Evolutionary conservation across 1,284 basidiomycete genomes (phyloP), one percentile per base, ranked within the genome.

Genomic region (Ustilago cynodontis): DNA sequence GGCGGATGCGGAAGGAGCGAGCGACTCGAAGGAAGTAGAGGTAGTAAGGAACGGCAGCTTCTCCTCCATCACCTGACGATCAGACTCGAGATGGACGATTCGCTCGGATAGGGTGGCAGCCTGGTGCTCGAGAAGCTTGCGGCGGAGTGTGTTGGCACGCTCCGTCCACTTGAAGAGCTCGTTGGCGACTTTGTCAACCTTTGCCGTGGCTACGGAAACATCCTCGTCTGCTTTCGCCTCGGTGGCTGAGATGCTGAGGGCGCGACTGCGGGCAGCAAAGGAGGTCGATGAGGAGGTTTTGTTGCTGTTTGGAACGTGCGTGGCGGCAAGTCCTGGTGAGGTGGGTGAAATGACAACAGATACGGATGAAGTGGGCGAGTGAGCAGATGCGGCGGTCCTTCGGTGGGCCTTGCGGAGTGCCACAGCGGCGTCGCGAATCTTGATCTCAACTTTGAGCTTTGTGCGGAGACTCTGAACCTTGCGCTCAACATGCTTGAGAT

Each of bases 371-470:
- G 65, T 69, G 53, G 71, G 65, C 8, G 65, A 73, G 14, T 65
- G 59, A 6, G 56, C 35, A 2, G 66, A 51, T 22, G 65, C 65
- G 26, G 74, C 65, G 5, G 77, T 71, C 54, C 66, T 68, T 2
- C 73, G 65, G 56, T 77, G 70, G 53, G 79, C 77, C 33, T 66
- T 78, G 45, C 79, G 77, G 10, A 82, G 63, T 24, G 78, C 78
- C n/a, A 79, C 69, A 35, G 80, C 79, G 20, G 79, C 80, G 49
- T 82, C 80, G 20, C 79, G 63, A 33, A 82, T 79, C 43, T 71
- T 67, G 56, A 67, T 75, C 43, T 81, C 77, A 33, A 82, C 79
- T 39, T 78, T 77, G 59, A 82, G 72, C 56, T 82, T 82, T 43
- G 63, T 65, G 51, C 73, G 71, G 2, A 78, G 57, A 29, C 60